Conservation (phyloP, 2,329 filamentous ascomycete species). For the Fusarium irregulare region DNA sequence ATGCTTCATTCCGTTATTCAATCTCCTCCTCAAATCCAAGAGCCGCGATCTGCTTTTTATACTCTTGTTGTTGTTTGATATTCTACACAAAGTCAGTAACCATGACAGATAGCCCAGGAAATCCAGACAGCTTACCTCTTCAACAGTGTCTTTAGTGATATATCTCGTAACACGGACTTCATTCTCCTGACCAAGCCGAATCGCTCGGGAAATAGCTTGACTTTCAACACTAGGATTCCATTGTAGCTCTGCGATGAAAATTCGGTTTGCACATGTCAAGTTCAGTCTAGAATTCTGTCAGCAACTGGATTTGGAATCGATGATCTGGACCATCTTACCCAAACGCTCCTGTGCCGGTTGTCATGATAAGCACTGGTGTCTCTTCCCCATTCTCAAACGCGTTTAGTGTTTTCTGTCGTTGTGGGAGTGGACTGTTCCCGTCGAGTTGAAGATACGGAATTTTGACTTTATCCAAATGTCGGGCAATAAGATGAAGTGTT, state of each 20-base stretch:
- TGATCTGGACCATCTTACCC: slow-evolving; percentile 50
- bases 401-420: slow-evolving; percentile 54
- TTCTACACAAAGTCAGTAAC: fast-evolving
- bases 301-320: fast-evolving
- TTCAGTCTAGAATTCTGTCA: slow-evolving; percentile 52
- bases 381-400: slow-evolving; percentile 49
- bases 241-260: slow-evolving; percentile 65
- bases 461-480: slow-evolving; percentile 41
- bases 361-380: slow-evolving; percentile 61
- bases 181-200: slow-evolving; percentile 59
- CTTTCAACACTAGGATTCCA: slow-evolving; percentile 66
- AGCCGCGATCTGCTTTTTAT: slow-evolving; percentile 17
- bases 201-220: slow-evolving; percentile 62
- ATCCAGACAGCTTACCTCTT: slow-evolving; percentile 49
- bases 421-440: slow-evolving; percentile 52
- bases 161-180: slow-evolving; percentile 60
- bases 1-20: background rate
- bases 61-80: slow-evolving; percentile 8
- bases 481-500: slow-evolving; percentile 53
- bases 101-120: fast-evolving
- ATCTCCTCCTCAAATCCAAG: background rate
- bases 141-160: slow-evolving; percentile 55
- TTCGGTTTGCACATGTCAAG: slow-evolving; percentile 59
- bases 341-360: slow-evolving; percentile 62
- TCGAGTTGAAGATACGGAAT: slow-evolving; percentile 57